phyloP scores from a whole-genome alignment of 306 rosid genomes.

The Quercus ilex region DNA sequence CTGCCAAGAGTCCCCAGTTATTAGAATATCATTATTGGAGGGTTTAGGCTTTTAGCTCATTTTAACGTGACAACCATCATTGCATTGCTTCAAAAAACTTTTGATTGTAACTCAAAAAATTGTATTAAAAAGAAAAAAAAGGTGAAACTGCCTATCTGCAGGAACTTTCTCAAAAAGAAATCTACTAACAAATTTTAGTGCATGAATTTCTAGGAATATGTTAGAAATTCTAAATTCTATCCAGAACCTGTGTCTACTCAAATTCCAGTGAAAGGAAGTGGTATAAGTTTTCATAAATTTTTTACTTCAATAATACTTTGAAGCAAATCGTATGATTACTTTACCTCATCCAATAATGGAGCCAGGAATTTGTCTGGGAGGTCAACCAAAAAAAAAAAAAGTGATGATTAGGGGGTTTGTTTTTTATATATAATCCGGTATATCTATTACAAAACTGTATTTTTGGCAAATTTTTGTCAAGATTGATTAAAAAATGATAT shows the following conservation, averaged over 20 bases:
- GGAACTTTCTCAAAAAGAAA: not conserved
- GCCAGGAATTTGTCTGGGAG: no score
- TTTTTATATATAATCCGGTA: no score
- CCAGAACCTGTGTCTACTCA: no score
- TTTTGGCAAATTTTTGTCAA: no score
- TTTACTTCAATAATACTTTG: not conserved
- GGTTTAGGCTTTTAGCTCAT: not conserved
- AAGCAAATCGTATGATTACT: not conserved
- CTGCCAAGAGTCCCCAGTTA: not conserved
- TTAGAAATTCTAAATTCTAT: not conserved
- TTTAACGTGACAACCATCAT: not conserved
- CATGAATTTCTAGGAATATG: not conserved
- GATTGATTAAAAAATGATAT: no score
- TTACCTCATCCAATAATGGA: not conserved
- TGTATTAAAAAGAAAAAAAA: no score
- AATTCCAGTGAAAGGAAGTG: not conserved
- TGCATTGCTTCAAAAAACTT: not conserved
- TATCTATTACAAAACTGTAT: no score
- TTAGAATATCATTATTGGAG: not conserved
- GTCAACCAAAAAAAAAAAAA: no score
- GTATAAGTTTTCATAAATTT: not conserved
- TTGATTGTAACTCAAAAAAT: not conserved
- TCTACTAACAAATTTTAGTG: not conserved
- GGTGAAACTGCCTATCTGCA: not conserved
- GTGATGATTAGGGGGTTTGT: no score